phyloP scores from a whole-genome alignment of 768 basidiomycete species.

The Gautieria morchelliformis region DNA sequence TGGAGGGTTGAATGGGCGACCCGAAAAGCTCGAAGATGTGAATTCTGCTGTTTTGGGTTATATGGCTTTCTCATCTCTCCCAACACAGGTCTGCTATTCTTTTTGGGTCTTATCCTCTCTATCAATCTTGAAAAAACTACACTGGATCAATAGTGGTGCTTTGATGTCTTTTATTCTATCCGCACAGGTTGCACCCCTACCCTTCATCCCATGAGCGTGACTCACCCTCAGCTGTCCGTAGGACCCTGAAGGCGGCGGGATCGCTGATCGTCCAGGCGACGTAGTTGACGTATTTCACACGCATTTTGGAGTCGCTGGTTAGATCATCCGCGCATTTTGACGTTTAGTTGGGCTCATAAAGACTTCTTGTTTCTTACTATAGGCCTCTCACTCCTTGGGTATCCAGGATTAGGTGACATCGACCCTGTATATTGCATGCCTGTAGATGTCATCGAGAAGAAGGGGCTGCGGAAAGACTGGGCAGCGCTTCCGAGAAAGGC shows the following conservation, averaged over 20 bases:
- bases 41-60: conserved; percentile 19
- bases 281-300: conserved; percentile 99
- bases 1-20: conserved; percentile 94
- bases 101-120: conserved; percentile 92
- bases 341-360: neutral
- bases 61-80: neutral
- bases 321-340: too few relatives aligned
- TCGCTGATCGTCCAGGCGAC: conserved; percentile 88
- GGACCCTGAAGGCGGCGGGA: conserved; percentile 87
- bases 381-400: conserved; percentile 85
- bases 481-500: conserved; percentile 31
- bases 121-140: conserved; percentile 70
- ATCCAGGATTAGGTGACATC: conserved; percentile 71
- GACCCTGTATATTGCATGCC: conserved; percentile 99
- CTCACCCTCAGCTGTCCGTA: conserved; percentile 19
- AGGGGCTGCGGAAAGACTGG: conserved; percentile 64
- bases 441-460: conserved; percentile 54
- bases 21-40: conserved; percentile 95
- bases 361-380: neutral
- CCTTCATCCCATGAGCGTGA: neutral
- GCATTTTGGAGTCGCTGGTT: conserved; percentile 80
- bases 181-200: conserved; percentile 51
- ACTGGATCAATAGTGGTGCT: conserved; percentile 83
- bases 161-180: conserved; percentile 76
- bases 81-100: conserved; percentile 88